Percentiles rank a stretch among this genome's conserved stretches.
Evolutionary conservation across 2,329 filamentous ascomycete genomes (phyloP).

Genomic region (Penicillium sp.): DNA sequence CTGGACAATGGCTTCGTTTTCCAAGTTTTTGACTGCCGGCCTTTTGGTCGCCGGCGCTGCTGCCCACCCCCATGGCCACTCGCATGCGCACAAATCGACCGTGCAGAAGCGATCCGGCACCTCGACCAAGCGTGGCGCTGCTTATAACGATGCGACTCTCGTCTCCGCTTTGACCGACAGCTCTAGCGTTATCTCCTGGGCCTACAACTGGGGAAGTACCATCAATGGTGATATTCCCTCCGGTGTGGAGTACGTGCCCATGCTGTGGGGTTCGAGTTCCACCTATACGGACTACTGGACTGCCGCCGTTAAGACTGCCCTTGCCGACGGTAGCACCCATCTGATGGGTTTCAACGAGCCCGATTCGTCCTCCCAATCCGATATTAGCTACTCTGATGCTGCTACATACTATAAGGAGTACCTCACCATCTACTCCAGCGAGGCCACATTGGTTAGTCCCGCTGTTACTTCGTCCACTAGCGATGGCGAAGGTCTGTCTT

Average conservation of each 20-base stretch:
- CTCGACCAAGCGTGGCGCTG: constrained; percentile 30
- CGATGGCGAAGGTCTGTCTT: constrained; percentile 36
- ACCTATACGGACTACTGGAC: constrained; percentile 39
- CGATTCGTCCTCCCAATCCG: constrained; percentile 40
- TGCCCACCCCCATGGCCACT: constrained; percentile 26
- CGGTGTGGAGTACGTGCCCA: constrained; percentile 45
- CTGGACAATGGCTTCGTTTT: constrained; percentile 37
- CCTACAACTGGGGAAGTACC: constrained; percentile 46
- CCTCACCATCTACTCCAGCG: constrained; percentile 38
- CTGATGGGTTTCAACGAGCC: constrained; percentile 51
- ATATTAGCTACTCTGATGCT: constrained; percentile 39
- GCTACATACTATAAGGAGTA: constrained; percentile 37
- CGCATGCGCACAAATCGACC: background rate
- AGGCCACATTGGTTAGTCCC: constrained; percentile 44
- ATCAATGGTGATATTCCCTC: constrained; percentile 30
- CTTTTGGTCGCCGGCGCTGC: constrained; percentile 33
- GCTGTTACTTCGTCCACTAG: constrained; percentile 37
- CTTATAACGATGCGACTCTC: constrained; percentile 42
- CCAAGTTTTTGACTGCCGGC: constrained; percentile 29
- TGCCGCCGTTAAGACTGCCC: constrained; percentile 32
- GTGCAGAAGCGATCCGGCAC: constrained; percentile 16
- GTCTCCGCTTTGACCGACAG: constrained; percentile 31
- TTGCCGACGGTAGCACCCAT: constrained; percentile 37
- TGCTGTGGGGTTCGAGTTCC: constrained; percentile 46
- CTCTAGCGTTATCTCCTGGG: constrained; percentile 39